Evolutionary conservation across 2,329 filamentous ascomycete genomes (phyloP).

Genomic region (Nakataea oryzae): DNA sequence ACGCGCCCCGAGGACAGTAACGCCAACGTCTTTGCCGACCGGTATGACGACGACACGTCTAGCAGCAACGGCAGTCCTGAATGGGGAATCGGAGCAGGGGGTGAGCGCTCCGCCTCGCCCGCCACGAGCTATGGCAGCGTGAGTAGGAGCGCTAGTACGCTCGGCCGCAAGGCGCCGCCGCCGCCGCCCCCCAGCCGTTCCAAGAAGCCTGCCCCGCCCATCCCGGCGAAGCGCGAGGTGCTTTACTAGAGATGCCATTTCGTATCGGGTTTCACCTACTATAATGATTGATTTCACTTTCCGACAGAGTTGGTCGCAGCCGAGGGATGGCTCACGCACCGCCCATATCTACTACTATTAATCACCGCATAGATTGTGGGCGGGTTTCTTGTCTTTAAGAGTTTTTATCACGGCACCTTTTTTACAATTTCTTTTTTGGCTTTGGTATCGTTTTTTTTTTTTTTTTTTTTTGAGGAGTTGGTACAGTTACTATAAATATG

Average conservation of each 20-base stretch:
- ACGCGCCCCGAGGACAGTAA: constrained; percentile 29
- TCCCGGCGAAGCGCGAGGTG: constrained; percentile 27
- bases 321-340: too few species aligned
- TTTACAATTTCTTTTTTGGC: background rate
- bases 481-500: background rate
- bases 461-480: background rate
- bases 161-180: constrained; percentile 29
- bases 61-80: constrained; percentile 40
- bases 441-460: too few species aligned
- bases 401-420: background rate
- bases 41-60: constrained; percentile 33
- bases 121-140: constrained; percentile 46
- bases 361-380: background rate
- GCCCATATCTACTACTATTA: background rate
- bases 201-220: constrained; percentile 46
- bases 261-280: too few species aligned
- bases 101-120: constrained; percentile 41
- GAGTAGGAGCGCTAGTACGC: constrained; percentile 31
- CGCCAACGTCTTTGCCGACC: constrained; percentile 35
- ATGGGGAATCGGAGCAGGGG: constrained; percentile 16
- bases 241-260: constrained; percentile 17
- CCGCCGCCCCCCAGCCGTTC: constrained; percentile 34
- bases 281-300: too few species aligned
- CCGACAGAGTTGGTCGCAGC: too few species aligned
- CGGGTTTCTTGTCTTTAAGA: background rate